Evolutionary conservation across 805 yeast species (phyloP), one percentile per base, ranked within the genome.

Genomic region (Candida boleticola): DNA sequence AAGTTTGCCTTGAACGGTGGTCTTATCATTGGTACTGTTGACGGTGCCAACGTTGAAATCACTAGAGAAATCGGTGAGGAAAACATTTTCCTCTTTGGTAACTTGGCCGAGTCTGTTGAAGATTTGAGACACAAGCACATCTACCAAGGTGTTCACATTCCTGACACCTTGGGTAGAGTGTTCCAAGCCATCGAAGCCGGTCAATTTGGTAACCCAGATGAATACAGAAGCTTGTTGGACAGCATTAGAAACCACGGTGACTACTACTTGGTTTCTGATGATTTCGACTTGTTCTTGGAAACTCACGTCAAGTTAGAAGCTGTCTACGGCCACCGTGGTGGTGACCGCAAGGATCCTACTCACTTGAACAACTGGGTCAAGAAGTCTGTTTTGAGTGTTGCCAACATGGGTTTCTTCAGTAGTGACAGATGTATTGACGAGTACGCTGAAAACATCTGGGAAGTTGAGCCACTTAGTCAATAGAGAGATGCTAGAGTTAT

Each of bases 1-100:
- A 89, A 89, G 69, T 89, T 89, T 61, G 96, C 89, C 19, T 72
- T 89, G 66, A 89, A 89, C 58, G 97, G 97, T 65, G 97, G 97
- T 39, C 76, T 89, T 50, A 86, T 89, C 53, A 83, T 89, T 50
- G 97, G 97, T 61, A 90, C 97, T 10, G 96, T 89, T 50, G 97
- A 89, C 60, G 97, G 97, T 59, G 97, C 97, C 49, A 89, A 90
- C 58, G 95, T 90, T 37, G 97, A 89, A 68, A 87, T 89, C 61
- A 87, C 96, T 17, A 79, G 96, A 53, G 97, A 90, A 67, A 79
- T 90, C 52, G 96, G 96, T 39, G 95, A 89, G 58, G 95, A 89
- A 39, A 88, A 89, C 61, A 88, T 90, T 62, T 89, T 89, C 71
- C 72, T 89, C 60, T 89, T 89, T 61, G 97, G 97, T 58, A 87